Evolutionary conservation across 345 rosid genomes (phyloP), one percentile per base, ranked within the genome.

Genomic region (Combretum micranthum): DNA sequence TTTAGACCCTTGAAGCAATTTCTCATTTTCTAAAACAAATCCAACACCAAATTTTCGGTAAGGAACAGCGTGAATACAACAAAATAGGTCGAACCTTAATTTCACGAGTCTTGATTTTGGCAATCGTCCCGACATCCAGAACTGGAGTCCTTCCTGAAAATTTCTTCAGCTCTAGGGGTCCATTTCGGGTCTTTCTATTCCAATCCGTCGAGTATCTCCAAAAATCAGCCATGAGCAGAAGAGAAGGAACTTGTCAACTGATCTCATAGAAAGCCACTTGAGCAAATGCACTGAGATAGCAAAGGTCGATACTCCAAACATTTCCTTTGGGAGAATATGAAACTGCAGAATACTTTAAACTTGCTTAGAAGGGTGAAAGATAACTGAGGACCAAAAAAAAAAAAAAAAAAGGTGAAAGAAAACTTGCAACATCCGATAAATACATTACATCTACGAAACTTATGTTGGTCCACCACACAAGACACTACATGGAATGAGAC

Each of bases 231-330:
- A 50, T 2, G 99, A 79, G 18, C 75, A 64, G 0, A 87, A 23
- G 56, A 92, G 81, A 53, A 92, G 66, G 63, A 92, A 70, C 55
- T 73, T 75, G 70, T 92, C 99, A 56, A 92, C 99, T 60, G 84
- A 53, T 18, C 77, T 70, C 53, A 85, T 63, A 60, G 99, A 89
- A 61, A 92, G 56, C 99, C 97, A 92, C 78, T 82, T 86, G 44
- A 86, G 83, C 68, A 92, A 64, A 82, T 87, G 83, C 91, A 89
- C 85, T 71, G 99, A 77, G 72, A 89, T 62, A 64, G 89, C 97
- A 80, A 92, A 92, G 68, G 97, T 89, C 32, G 97, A 92, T 73
- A 53, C 72, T 23, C 99, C 99, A 64, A 92, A 84, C 94, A 89
- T 76, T 80, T 86, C 87, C 73, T 74, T 86, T 57, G 99, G 99